Percentiles rank a stretch among this genome's conserved stretches.
Conservation (phyloP, 495 filamentous ascomycete genomes). For the Viridothelium virens region DNA sequence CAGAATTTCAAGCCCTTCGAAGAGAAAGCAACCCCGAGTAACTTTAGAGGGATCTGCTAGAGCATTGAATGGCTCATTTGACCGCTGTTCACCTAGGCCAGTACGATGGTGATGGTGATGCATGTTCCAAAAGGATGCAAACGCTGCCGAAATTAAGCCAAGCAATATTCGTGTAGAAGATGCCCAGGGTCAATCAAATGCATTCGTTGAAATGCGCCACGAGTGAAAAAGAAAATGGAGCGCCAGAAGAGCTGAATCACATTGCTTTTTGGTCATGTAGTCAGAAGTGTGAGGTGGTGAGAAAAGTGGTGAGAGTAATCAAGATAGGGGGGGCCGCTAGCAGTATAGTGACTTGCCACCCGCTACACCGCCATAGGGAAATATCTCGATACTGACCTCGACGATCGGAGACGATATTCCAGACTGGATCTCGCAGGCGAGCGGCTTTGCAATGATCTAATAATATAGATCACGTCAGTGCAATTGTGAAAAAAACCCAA, state of each 20-base stretch:
- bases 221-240: too few relatives aligned
- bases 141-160: background rate
- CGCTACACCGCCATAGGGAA: constrained; percentile 3
- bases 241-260: constrained; percentile 1
- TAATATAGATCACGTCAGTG: background rate
- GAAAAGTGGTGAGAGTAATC: constrained; percentile 10
- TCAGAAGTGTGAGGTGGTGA: constrained; percentile 3
- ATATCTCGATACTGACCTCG: constrained; percentile 20
- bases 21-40: too few relatives aligned
- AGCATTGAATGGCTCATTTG: too few relatives aligned
- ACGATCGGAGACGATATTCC: constrained; percentile 26
- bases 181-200: background rate
- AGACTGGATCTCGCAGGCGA: constrained; percentile 18
- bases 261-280: background rate
- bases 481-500: too few relatives aligned
- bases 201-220: background rate
- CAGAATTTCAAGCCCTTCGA: too few relatives aligned
- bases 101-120: background rate
- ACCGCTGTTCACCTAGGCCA: too few relatives aligned
- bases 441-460: constrained; percentile 13
- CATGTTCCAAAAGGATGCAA: background rate
- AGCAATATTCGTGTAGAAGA: background rate
- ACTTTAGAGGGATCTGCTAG: too few relatives aligned
- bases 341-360: background rate
- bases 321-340: background rate